Base-by-base conservation (phyloP, 371 early-diverging fungal species). In the Haplosporangium sp. region DNA sequence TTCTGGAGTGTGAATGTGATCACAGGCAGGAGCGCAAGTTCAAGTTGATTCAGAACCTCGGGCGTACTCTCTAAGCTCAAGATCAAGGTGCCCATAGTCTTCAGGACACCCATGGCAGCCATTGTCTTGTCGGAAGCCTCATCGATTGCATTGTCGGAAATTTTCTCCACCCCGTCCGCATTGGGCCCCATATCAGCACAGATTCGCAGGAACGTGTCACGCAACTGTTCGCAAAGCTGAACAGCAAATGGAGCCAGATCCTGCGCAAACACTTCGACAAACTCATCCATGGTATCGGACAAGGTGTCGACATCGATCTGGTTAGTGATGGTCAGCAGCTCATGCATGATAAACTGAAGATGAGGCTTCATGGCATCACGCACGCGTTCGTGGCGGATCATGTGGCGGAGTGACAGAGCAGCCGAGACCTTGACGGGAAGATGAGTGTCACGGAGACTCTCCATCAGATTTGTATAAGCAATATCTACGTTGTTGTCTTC, bases 271-370 rank as follows among this genome's bases (percentile, higher is more conserved):
- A 90, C 88, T 68, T 92, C 92, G 4, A 97, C 96, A 70, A 97
- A 89, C 62, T 87, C 87, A 54, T 96, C 96, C 87, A 97, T 93
- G 47, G 95, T 93, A n/a, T 82, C 82, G 0, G 97, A 85, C 11
- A 98, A 81, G 0, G 90, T 91, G 73, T 97, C 98, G 71, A 95
- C 85, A 75, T 98, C 97, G 63, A 96, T 93, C 74, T 94, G 90
- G 80, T 95, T 94, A 1, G 95, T 95, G 58, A 97, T 81, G 23
- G 89, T 82, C 62, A 98, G 84, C 46, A 96, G 84, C 52, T 86
- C 83, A 69, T 93, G 90, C 94, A 96, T 96, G 57, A 98, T 90
- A 46, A 88, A 84, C 9, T 93, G 91, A 23, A 95, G 82, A 50
- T 89, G 90, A 37, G 93, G 94, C 53, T 86, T 86, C 81, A 96